Evolutionary conservation across 176 grass and related monocot genomes (phyloP).

Genomic region (Aechmea fasciata): DNA sequence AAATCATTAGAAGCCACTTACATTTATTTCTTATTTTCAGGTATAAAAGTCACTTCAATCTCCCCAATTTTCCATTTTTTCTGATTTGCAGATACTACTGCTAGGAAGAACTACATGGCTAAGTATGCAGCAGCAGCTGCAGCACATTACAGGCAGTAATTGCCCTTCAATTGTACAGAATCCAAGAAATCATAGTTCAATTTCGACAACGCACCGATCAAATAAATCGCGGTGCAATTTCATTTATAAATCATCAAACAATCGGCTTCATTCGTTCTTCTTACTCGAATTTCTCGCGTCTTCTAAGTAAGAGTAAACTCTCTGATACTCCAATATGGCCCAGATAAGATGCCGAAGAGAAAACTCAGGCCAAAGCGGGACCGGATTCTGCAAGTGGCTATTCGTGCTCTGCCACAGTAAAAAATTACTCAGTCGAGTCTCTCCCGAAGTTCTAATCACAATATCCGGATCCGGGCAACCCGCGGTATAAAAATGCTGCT

Average conservation of each 20-base stretch:
- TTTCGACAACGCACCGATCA: background rate
- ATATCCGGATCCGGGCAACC: conserved; percentile 64
- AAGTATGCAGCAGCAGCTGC: too few relatives aligned
- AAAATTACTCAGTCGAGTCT: conserved; percentile 81
- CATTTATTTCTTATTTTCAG: too few relatives aligned
- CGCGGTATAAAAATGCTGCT: conserved; percentile 40
- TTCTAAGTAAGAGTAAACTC: conserved; percentile 42
- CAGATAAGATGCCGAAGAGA: conserved; percentile 48
- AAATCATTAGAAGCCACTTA: too few relatives aligned
- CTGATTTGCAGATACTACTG: too few relatives aligned
- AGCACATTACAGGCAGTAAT: too few relatives aligned
- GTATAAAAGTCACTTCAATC: too few relatives aligned
- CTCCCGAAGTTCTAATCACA: conserved; percentile 65
- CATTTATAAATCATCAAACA: background rate
- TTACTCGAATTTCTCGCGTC: conserved; percentile 24
- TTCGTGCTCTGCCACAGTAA: conserved; percentile 70
- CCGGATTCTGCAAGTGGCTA: conserved; percentile 60
- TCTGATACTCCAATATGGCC: conserved; percentile 59
- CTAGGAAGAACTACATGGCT: too few relatives aligned
- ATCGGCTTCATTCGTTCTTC: conserved; percentile 30
- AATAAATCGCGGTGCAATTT: background rate
- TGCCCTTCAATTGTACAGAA: too few relatives aligned
- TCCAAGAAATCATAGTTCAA: too few relatives aligned
- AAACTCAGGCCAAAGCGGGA: conserved; percentile 60
- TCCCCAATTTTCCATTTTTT: too few relatives aligned